A percentile compares a stretch with the other conserved stretches of the same genome.
Conservation (phyloP, 495 filamentous ascomycete species). For the Aspergillus affinis region DNA sequence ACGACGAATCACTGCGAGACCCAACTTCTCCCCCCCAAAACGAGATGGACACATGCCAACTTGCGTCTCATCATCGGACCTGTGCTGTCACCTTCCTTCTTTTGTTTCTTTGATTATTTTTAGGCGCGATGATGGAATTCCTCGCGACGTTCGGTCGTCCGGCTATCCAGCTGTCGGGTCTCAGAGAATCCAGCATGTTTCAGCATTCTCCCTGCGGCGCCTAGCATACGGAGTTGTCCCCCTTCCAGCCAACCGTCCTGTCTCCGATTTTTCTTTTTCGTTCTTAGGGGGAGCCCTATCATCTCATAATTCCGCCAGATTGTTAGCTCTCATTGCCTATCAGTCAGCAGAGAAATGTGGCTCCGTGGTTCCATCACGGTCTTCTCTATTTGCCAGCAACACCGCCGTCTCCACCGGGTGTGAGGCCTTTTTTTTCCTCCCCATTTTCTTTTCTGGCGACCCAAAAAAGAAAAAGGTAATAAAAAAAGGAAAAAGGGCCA, state of each 20-base stretch:
- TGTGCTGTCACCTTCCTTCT: not conserved
- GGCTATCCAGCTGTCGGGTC: not conserved
- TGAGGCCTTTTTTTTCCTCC: slow-evolving; percentile 10
- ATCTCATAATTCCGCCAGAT: slow-evolving; percentile 1
- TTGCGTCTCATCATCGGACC: not conserved
- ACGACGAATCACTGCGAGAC: not conserved
- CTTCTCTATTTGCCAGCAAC: slow-evolving; percentile 5
- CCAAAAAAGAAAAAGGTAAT: not conserved
- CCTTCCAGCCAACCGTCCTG: too few species aligned
- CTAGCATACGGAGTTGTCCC: not conserved
- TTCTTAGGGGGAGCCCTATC: not conserved
- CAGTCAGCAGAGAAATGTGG: slow-evolving; percentile 9
- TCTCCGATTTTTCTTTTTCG: not conserved
- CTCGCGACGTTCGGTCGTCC: not conserved
- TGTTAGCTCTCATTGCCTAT: not conserved
- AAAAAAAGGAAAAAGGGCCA: not conserved
- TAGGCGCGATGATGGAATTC: not conserved
- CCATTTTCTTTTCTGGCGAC: slow-evolving; percentile 1
- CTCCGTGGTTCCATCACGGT: slow-evolving; percentile 11
- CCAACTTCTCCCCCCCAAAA: not conserved
- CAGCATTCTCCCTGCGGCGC: not conserved
- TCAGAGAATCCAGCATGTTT: not conserved
- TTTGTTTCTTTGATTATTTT: not conserved
- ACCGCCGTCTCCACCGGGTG: slow-evolving; percentile 8
- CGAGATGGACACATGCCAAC: too few species aligned